A percentile compares a stretch with the other conserved stretches of the same genome.
phyloP scores from a whole-genome alignment of 2,329 filamentous ascomycete species.

The Pyrenochaeta sp. region DNA sequence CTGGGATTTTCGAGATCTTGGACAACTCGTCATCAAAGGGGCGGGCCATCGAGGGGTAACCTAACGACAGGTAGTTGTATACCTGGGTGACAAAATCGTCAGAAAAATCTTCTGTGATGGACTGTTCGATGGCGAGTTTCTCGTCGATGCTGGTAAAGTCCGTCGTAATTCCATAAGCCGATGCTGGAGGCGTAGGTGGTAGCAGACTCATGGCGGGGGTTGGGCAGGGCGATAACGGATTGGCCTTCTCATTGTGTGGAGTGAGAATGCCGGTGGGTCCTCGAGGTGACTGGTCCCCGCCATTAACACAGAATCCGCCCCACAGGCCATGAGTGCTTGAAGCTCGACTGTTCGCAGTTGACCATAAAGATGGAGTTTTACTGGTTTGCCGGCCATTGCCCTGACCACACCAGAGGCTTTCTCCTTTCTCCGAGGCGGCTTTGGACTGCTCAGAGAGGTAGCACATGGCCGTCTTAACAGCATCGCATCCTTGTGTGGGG shows the following conservation, averaged over 20 bases:
- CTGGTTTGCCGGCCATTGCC: constrained; percentile 41
- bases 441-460: constrained; percentile 60
- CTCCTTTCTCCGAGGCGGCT: constrained; percentile 52
- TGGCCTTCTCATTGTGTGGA: constrained; percentile 50
- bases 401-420: constrained; percentile 68
- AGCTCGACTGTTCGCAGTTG: constrained; percentile 54
- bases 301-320: constrained; percentile 72
- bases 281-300: constrained; percentile 49
- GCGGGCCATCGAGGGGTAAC: constrained; percentile 85
- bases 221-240: constrained; percentile 53
- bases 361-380: constrained; percentile 47
- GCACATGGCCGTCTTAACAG: constrained; percentile 59
- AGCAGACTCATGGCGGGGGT: constrained; percentile 43
- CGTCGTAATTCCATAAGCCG: constrained; percentile 29
- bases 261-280: constrained; percentile 62
- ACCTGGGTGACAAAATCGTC: constrained; percentile 92
- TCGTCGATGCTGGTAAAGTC: constrained; percentile 54
- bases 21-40: constrained; percentile 85
- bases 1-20: constrained; percentile 76
- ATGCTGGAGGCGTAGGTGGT: constrained; percentile 50
- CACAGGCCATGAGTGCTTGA: constrained; percentile 73
- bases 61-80: constrained; percentile 94
- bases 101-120: constrained; percentile 73
- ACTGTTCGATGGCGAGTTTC: constrained; percentile 54
- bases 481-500: constrained; percentile 69